Percentiles rank a stretch among this genome's conserved stretches.
Conservation (phyloP, 2,329 filamentous ascomycete species). For the Ascochyta lentis region DNA sequence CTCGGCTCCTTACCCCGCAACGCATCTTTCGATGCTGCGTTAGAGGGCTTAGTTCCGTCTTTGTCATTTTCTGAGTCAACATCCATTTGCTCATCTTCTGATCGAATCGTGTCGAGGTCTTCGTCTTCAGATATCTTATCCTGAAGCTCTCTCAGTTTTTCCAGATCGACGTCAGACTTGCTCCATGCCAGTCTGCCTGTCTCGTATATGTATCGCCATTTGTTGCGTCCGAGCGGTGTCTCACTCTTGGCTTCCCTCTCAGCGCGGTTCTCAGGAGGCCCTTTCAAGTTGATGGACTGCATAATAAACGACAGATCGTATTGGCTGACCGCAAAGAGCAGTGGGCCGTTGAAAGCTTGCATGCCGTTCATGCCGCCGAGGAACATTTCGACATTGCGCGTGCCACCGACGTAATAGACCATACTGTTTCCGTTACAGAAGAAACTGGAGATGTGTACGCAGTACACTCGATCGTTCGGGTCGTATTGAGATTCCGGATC, state of each 20-base stretch:
- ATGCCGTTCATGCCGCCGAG: conserved; percentile 17
- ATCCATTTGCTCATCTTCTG: conserved; percentile 9
- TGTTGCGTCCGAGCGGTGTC: conserved; percentile 6
- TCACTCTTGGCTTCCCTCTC: conserved; percentile 2
- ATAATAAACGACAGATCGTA: neutral
- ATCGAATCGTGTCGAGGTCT: neutral
- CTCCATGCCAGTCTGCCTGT: conserved; percentile 26
- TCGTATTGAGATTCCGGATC: neutral
- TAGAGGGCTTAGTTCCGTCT: neutral
- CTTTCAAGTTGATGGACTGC: neutral
- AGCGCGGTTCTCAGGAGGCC: neutral
- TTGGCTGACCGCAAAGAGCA: conserved; percentile 12
- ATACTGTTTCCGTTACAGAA: conserved; percentile 24
- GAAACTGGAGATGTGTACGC: conserved; percentile 33
- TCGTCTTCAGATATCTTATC: neutral
- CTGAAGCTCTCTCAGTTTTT: neutral
- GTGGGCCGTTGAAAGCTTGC: conserved; percentile 24
- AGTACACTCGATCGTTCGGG: neutral
- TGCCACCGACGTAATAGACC: conserved; percentile 25
- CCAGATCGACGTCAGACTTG: neutral
- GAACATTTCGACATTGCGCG: conserved; percentile 17
- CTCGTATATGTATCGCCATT: conserved; percentile 33
- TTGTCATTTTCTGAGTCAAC: neutral
- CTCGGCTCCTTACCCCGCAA: neutral
- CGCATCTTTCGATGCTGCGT: neutral